phyloP scores from a whole-genome alignment of 495 filamentous ascomycete genomes.

The Penicillium cosmopolitanum region DNA sequence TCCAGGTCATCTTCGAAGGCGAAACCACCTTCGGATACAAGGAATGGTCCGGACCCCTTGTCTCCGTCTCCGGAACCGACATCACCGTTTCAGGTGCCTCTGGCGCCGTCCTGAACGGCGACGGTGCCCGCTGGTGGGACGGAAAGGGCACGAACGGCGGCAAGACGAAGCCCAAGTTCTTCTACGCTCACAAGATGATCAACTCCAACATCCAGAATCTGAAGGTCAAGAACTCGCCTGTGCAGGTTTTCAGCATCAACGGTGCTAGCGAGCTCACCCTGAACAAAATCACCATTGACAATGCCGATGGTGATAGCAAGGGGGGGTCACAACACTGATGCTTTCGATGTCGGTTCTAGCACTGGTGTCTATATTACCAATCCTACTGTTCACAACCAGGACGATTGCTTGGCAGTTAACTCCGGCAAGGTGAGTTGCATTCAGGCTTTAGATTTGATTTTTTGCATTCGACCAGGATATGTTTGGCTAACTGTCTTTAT shows the following conservation, averaged over 20 bases:
- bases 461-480: too few species aligned
- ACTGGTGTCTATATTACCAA: slow-evolving; percentile 56
- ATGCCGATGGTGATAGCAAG: slow-evolving; percentile 55
- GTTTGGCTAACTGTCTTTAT: neutral
- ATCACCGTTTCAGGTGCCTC: slow-evolving; percentile 47
- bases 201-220: slow-evolving; percentile 47
- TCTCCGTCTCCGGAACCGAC: slow-evolving; percentile 49
- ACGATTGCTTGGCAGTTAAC: slow-evolving; percentile 69
- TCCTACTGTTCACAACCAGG: slow-evolving; percentile 63
- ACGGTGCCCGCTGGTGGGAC: slow-evolving; percentile 56
- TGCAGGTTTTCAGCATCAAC: slow-evolving; percentile 63
- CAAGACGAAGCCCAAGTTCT: slow-evolving; percentile 62
- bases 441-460: too few species aligned
- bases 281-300: slow-evolving; percentile 60
- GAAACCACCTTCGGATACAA: slow-evolving; percentile 56
- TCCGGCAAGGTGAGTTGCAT: slow-evolving; percentile 29
- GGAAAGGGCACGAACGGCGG: slow-evolving; percentile 57
- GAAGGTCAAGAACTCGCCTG: slow-evolving; percentile 60
- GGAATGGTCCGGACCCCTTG: slow-evolving; percentile 55
- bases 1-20: slow-evolving; percentile 54
- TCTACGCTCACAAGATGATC: slow-evolving; percentile 52
- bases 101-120: slow-evolving; percentile 43
- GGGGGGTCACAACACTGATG: slow-evolving; percentile 68
- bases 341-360: slow-evolving; percentile 62
- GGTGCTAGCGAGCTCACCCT: slow-evolving; percentile 49